These are phyloP conservation scores for Cynara cardunculus DNA, from an alignment of 129 eudicot genomes.

Conservation along the genomic window DNA sequence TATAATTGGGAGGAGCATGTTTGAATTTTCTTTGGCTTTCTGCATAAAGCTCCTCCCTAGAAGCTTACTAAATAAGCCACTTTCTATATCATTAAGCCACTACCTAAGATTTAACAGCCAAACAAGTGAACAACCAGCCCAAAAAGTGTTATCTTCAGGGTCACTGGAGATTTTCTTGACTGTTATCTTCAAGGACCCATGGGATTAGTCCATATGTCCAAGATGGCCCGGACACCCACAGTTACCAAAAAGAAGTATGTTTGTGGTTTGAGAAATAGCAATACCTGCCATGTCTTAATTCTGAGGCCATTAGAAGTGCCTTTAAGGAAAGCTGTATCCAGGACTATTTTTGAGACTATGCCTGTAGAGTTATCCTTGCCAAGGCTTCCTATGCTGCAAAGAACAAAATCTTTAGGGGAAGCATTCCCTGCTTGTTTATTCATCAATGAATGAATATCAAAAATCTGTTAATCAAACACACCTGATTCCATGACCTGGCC, in stretches of 20 bases:
- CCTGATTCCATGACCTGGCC: slow-evolving; percentile 99
- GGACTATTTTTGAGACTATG: slow-evolving; percentile 60
- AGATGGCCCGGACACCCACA: neutral
- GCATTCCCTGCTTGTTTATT: neutral
- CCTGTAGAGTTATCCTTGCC: slow-evolving; percentile 84
- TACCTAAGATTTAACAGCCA: neutral
- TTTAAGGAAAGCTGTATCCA: slow-evolving; percentile 68
- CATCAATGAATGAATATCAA: neutral
- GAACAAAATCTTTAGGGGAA: neutral
- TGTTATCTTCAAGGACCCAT: neutral
- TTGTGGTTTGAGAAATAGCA: neutral
- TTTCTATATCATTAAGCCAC: no score
- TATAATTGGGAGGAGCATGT: no score
- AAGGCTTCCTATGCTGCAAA: slow-evolving; percentile 89
- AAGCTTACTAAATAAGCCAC: no score
- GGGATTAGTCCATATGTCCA: neutral
- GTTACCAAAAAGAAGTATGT: neutral
- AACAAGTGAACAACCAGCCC: neutral
- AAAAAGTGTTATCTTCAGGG: neutral
- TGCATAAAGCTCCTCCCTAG: no score
- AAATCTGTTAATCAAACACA: slow-evolving; percentile 14
- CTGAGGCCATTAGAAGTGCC: slow-evolving; percentile 91
- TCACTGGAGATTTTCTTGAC: neutral
- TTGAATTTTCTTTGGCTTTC: no score
- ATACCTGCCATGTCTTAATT: slow-evolving; percentile 97